These are phyloP conservation scores for Larix kaempferi DNA, from an alignment of 75 land plant genomes.

Conservation along the genomic window DNA sequence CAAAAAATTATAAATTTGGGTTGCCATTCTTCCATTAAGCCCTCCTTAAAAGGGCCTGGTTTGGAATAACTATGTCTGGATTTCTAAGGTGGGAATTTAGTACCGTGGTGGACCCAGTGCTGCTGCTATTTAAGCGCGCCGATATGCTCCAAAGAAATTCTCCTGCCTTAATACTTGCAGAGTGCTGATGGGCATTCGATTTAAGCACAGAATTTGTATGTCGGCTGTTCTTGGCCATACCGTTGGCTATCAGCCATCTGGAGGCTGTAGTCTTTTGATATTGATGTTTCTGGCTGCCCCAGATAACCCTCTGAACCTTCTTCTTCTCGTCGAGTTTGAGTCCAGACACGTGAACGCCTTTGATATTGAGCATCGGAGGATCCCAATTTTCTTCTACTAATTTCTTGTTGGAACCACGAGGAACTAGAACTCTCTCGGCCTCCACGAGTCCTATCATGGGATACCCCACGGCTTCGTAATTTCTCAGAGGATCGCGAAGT, in stretches of 20 bases:
- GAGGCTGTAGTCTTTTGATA: not conserved
- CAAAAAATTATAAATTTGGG: too few species aligned
- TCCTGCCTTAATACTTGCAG: not conserved
- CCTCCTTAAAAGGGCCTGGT: too few species aligned
- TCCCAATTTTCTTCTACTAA: not conserved
- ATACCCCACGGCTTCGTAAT: constrained; percentile 76
- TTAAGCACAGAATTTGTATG: not conserved
- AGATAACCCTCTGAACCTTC: constrained; percentile 2
- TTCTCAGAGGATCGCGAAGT: constrained; percentile 73
- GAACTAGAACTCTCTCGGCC: constrained; percentile 26
- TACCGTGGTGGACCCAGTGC: too few species aligned
- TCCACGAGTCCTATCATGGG: constrained; percentile 77
- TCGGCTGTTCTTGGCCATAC: not conserved
- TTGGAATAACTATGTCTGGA: constrained; percentile 1
- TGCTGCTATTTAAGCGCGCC: not conserved
- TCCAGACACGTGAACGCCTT: constrained; percentile 17
- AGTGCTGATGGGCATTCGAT: not conserved
- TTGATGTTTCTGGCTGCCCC: not conserved
- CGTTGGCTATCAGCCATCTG: constrained; percentile 2
- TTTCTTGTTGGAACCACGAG: not conserved
- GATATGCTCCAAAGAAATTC: constrained; percentile 7
- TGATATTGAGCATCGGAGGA: constrained; percentile 14
- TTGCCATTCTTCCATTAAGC: too few species aligned
- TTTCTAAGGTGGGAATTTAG: not conserved
- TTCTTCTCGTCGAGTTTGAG: constrained; percentile 41